Evolutionary conservation across 495 filamentous ascomycete species (phyloP), one percentile per base, ranked within the genome.

Genomic region (Diplogelasinospora grovesii): DNA sequence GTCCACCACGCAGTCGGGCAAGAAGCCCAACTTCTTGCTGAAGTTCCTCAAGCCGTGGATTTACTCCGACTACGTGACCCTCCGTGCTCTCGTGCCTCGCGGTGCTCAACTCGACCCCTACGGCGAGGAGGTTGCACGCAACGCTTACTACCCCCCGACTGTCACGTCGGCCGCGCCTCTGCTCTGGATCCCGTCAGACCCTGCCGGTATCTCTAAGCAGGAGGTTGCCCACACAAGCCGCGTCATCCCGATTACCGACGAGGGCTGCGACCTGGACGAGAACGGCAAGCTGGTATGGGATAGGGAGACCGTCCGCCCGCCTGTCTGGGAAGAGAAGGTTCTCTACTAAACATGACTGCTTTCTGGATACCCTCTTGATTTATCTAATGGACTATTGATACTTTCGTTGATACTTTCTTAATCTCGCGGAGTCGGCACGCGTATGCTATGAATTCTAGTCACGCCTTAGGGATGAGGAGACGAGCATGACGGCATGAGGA

Each of bases 141-240:
- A 87, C 39, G 89, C 86, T 1, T 95, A 95, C 65, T 71, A 73
- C 61, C 79, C 90, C 37, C 89, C 89, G 2, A 68, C 78, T 5
- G 74, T 93, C 42, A 76, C 52, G 8, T 69, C 78, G 8, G 56
- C 65, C 41, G 70, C 79, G 1, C 84, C 86, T 16, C 61, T 89
- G 26, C 69, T 96, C 20, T 95, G 89, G 89, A 81, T 96, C 41
- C 85, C 88, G 5, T 70, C 72, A 34, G 89, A 96, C 53, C 61
- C 71, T 1, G 67, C 81, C 41, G 89, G 89, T 34, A 71, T 95
- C 27, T 84, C 78, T 28, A 71, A 70, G 59, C 81, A 89, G 63
- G 89, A 95, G 68, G 67, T 89, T 32, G 66, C 66, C 13, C 82
- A 89, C 52, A 85, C 81, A 11, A 65, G 68, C 48, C 74, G 73